Base-by-base conservation (phyloP, 2,329 filamentous ascomycete genomes). In the Fusarium bactridioides region DNA sequence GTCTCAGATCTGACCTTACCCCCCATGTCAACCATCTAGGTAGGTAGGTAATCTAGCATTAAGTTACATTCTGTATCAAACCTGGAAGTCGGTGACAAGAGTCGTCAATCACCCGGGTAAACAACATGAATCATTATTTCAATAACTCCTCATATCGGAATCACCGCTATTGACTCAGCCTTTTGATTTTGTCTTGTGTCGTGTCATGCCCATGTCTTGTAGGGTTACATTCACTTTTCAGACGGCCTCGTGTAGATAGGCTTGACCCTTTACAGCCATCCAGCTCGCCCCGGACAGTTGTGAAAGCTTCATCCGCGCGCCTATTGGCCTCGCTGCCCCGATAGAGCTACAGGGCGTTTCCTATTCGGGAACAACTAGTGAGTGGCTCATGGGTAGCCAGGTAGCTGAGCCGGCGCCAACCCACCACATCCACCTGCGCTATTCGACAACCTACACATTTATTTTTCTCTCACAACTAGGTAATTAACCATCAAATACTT, bases 241-340 rank as follows among this genome's bases (percentile, higher is more conserved):
- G 74, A 72, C 73, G 74, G 69, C 68, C 63, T 76, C 72, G 53
- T 60, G 44, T 61, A 60, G 60, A 47, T 48, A 50, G 57, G 31
- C 74, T 70, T 76, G 61, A 75, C 74, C 73, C 41, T 64, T 73
- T 77, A 53, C 48, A 66, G 73, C 73, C 68, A 61, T 77, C 75
- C 75, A 77, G 75, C 75, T 74, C 72, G 75, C 75, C 75, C 66
- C 75, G 57, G 71, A 73, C 70, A 65, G 64, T 67, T 76, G 67
- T 55, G 44, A 57, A 45, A 70, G 62, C 47, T 63, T 64, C 60
- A 77, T 74, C 70, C 75, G 75, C 73, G 74, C 76, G 76, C 61
- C 75, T 77, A 77, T 77, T 77, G 76, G 76, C 65, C 73, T 69
- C 67, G 60, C 70, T 61, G 64, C 48, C 27, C 74, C 62, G 74